phyloP scores from a whole-genome alignment of 2,329 filamentous ascomycete genomes.

The Fusarium foetens region DNA sequence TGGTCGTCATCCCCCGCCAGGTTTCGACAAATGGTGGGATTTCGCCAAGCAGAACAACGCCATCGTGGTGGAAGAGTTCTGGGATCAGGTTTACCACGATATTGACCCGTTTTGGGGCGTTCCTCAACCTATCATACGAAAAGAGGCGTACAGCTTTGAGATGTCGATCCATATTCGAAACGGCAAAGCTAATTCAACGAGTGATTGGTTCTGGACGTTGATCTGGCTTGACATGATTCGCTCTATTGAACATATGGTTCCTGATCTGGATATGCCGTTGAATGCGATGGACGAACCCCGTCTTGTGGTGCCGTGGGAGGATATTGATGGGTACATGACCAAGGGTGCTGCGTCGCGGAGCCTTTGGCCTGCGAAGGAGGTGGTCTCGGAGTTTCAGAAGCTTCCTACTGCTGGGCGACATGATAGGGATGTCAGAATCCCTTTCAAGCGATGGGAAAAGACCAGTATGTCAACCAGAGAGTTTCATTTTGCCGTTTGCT shows the following conservation, averaged over 20 bases:
- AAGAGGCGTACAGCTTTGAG: slow-evolving; percentile 64
- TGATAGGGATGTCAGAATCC: slow-evolving; percentile 49
- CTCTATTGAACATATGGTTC: slow-evolving; percentile 64
- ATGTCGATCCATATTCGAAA: slow-evolving; percentile 70
- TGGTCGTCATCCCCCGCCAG: slow-evolving; percentile 70
- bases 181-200: slow-evolving; percentile 60
- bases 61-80: slow-evolving; percentile 70
- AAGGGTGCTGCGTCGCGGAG: slow-evolving; percentile 60
- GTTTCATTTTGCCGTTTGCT: not conserved
- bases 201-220: slow-evolving; percentile 67
- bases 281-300: slow-evolving; percentile 76
- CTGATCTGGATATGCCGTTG: slow-evolving; percentile 74
- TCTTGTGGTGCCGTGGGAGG: slow-evolving; percentile 71
- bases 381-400: slow-evolving; percentile 56
- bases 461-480: slow-evolving; percentile 53
- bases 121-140: slow-evolving; percentile 58
- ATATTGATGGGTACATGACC: slow-evolving; percentile 64
- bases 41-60: slow-evolving; percentile 64
- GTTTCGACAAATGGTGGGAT: slow-evolving; percentile 69
- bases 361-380: slow-evolving; percentile 56
- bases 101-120: slow-evolving; percentile 68
- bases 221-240: slow-evolving; percentile 66
- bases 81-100: slow-evolving; percentile 72
- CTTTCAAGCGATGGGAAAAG: slow-evolving; percentile 61
- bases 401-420: slow-evolving; percentile 53